Evolutionary conservation across 2,329 filamentous ascomycete species (phyloP), one percentile per base, ranked within the genome.

Genomic region (Aureobasidium sp.): DNA sequence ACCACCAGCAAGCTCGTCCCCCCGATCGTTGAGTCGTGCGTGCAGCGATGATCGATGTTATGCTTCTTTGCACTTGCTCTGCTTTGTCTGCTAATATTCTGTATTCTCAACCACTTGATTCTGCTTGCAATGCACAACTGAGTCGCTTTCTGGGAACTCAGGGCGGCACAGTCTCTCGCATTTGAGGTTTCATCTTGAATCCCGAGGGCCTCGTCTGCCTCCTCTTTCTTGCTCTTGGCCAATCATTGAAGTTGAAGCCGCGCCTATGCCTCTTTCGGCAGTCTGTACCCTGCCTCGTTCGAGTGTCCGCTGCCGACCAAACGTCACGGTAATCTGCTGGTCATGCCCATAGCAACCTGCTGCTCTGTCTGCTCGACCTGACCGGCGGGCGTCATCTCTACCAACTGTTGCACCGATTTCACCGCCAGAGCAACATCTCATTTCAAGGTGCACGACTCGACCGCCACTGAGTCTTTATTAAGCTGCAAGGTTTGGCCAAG

Each of bases 161-260:
- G 34, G 49, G 16, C 34, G 49, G 34, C 32, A n/a, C 49, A 34
- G 48, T 21, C 21, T 50, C 34, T 53, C 49, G 49, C 49, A 16
- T 9, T 54, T 30, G 36, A 41, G 50, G 37, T 42, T 54, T 41
- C 50, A 42, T 41, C 50, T n/a, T 21, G 21, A 21, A 21, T 21
- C 21, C 21, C 21, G 21, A 21, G 21, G 1, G 21, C 21, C 21
- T 21, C 21, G 21, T 50, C 48, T 29, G n/a, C 47, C 48, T 34
- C 49, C 49, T 53, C 49, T n/a, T 53, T 53, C 16, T 25, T 36
- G 13, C 21, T 21, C 50, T 42, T 21, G 10, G 50, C 50, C 50
- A 54, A 54, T 53, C 49, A 54, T 54, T 54, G 42, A 54, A 42
- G 50, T 54, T 54, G 50, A 41, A 42, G 49, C 49, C 49, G 25